These are phyloP conservation scores for Crithidia sp. DNA, from an alignment of 208 protist species.

Conservation along the genomic window DNA sequence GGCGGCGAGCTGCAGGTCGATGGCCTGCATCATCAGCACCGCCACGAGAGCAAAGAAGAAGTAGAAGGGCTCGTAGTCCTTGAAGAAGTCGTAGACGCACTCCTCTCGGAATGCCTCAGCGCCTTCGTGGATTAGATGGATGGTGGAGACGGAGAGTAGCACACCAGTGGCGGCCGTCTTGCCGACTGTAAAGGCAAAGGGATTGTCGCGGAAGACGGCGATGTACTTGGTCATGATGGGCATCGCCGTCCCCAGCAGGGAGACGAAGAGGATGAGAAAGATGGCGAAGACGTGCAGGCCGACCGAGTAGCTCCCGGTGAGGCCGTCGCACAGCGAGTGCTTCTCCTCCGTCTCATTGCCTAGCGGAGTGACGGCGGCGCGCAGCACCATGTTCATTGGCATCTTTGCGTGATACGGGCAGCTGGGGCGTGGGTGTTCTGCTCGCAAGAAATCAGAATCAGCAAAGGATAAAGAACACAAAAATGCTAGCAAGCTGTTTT, in stretches of 20 bases:
- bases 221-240: constrained; percentile 54
- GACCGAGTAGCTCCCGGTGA: constrained; percentile 39
- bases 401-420: neutral
- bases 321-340: constrained; percentile 33
- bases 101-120: constrained; percentile 29
- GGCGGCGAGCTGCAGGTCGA: constrained; percentile 37
- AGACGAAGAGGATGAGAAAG: constrained; percentile 56
- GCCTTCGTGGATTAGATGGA: constrained; percentile 40
- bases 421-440: too few species aligned
- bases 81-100: constrained; percentile 37
- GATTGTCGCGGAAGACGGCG: constrained; percentile 26
- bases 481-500: too few species aligned
- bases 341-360: constrained; percentile 6
- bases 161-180: constrained; percentile 52
- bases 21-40: constrained; percentile 44
- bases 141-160: constrained; percentile 43
- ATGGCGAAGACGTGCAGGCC: constrained; percentile 53
- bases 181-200: constrained; percentile 42
- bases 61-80: constrained; percentile 43
- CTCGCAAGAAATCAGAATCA: neutral
- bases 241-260: constrained; percentile 47
- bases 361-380: neutral
- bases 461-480: too few species aligned
- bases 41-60: constrained; percentile 50
- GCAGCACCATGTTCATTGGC: neutral